Evolutionary conservation across 345 rosid genomes (phyloP), one percentile per base, ranked within the genome.

Genomic region (Angophora floribunda): DNA sequence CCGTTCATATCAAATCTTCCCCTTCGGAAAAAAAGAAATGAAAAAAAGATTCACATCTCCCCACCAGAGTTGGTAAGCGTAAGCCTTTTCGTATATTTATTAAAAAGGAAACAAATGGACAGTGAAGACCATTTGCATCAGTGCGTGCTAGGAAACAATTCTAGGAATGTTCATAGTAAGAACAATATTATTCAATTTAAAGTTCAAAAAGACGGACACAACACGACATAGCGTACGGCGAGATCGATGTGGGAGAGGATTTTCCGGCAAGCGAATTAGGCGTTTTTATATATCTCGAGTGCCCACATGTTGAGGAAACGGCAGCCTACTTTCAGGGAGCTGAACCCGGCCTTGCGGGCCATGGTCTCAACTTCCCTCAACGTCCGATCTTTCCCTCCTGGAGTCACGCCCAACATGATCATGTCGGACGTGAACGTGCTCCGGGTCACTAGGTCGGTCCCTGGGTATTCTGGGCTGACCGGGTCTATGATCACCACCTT

Each of bases 321-420:
- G 24, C 45, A 70, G 80, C 45, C 24, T 41, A 70, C 80, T 70
- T 70, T 70, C 45, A 10, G 6, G 45, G 24, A 32, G 24, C 24
- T 57, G 24, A 93, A 95, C 15, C 94, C 95, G 5, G 94, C 89
- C 26, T 70, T 91, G 7, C 26, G 41, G 3, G 93, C 96, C 24
- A 95, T 63, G 44, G 88, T 88, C 86, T 91, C 90, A n/a, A 87
- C 89, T 86, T 95, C 96, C 84, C 86, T 85, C 49, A 87, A 28
- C 13, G 93, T 89, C 82, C 96, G 92, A 87, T 94, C 95, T 86
- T 91, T 93, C 2, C 93, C 95, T 7, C 92, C 93, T 0, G 92
- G 90, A 51, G 32, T 88, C 57, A 86, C 88, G 21, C 91, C 91
- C 51, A 94, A 70, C 96, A 94, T 93, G 3, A 92, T 32, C 80